Percentiles rank a stretch among this genome's conserved stretches.
Evolutionary conservation across 306 rosid species (phyloP).

Genomic region (Cucurbita maxima): DNA sequence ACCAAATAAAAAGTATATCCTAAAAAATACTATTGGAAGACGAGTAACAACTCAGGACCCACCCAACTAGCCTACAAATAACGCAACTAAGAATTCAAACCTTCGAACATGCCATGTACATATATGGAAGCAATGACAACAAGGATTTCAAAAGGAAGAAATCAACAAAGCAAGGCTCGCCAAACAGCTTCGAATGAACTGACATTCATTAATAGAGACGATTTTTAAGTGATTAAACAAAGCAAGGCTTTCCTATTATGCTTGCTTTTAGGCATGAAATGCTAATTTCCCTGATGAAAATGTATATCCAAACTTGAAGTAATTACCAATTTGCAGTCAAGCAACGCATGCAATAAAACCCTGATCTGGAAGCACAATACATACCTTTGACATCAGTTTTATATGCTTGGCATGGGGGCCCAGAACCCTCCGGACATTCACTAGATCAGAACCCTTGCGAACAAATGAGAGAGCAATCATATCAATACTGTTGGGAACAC

Average conservation of each 20-base stretch:
- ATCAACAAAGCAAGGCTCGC: neutral
- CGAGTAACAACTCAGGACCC: neutral
- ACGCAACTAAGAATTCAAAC: neutral
- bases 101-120: neutral
- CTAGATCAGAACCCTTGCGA: conserved; percentile 91
- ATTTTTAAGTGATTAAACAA: neutral
- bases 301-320: neutral
- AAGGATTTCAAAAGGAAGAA: neutral
- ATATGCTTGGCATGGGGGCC: conserved; percentile 73
- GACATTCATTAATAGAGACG: neutral
- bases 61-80: neutral
- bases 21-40: neutral
- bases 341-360: neutral
- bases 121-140: neutral
- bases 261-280: neutral
- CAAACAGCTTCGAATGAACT: neutral
- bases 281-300: neutral
- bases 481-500: conserved; percentile 87
- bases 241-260: neutral
- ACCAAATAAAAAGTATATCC: neutral
- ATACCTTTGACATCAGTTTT: conserved; percentile 82
- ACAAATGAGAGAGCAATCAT: conserved; percentile 98
- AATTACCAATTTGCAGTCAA: neutral
- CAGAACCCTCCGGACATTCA: conserved; percentile 73
- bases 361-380: conserved; percentile 6